Percentiles rank a stretch among this genome's conserved stretches.
Evolutionary conservation across 2,329 filamentous ascomycete genomes (phyloP).

Genomic region (Rutstroemia sp.): DNA sequence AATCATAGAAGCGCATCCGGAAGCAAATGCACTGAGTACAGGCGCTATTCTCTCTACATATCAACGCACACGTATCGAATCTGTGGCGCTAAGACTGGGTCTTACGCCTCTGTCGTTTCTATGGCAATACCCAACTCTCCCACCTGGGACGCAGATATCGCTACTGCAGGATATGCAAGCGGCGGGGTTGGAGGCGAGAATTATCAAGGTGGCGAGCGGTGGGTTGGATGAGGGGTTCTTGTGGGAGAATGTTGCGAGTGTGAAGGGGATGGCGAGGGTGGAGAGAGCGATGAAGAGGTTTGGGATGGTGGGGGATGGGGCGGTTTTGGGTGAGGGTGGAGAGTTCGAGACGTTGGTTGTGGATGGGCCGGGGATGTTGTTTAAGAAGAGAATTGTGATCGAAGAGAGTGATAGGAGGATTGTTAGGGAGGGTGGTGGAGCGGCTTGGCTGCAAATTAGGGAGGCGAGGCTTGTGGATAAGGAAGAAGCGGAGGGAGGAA

Average conservation of each 20-base stretch:
- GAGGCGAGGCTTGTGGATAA: conserved; percentile 41
- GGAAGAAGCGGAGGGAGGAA: conserved; percentile 33
- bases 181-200: conserved; percentile 74
- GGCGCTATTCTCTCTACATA: conserved; percentile 94
- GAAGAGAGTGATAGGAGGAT: conserved; percentile 43
- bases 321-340: conserved; percentile 83
- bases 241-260: conserved; percentile 69
- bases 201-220: conserved; percentile 91
- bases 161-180: conserved; percentile 76
- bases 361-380: conserved; percentile 67
- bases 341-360: conserved; percentile 93
- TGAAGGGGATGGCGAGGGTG: conserved; percentile 39
- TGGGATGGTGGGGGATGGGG: conserved; percentile 55
- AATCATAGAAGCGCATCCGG: conserved; percentile 63
- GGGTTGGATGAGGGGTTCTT: conserved; percentile 75
- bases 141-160: conserved; percentile 38
- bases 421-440: conserved; percentile 66
- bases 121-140: conserved; percentile 82
- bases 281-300: conserved; percentile 56
- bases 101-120: conserved; percentile 78
- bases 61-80: conserved; percentile 92
- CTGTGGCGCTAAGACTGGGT: conserved; percentile 76
- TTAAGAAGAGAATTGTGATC: conserved; percentile 63
- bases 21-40: conserved; percentile 78
- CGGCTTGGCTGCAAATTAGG: conserved; percentile 60